These are phyloP conservation scores for Calocybe indica DNA, from an alignment of 768 basidiomycete genomes.

Conservation along the genomic window DNA sequence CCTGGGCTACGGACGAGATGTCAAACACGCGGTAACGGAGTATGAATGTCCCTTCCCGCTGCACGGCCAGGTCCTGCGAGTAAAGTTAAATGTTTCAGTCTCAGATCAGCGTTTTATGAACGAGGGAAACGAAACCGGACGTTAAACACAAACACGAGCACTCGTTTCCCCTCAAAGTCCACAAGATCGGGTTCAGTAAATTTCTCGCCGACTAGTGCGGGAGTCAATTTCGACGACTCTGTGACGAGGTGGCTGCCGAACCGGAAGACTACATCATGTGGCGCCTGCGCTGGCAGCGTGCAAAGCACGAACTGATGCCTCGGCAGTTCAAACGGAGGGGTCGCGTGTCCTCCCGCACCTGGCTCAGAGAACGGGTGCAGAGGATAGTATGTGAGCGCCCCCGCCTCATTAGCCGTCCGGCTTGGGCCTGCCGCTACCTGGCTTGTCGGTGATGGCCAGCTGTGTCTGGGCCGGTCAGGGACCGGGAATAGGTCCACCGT, in stretches of 20 bases:
- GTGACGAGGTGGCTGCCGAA: slow-evolving; percentile 29
- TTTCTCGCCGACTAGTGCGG: slow-evolving; percentile 56
- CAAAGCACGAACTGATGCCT: slow-evolving; percentile 29
- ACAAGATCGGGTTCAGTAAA: slow-evolving; percentile 50
- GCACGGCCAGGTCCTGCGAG: slow-evolving; percentile 61
- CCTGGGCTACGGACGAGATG: slow-evolving; percentile 34
- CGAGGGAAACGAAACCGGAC: slow-evolving; percentile 26
- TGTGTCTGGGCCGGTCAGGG: slow-evolving; percentile 23
- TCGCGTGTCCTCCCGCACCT: slow-evolving; percentile 13
- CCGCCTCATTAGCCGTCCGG: neutral
- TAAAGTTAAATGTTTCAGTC: slow-evolving; percentile 2
- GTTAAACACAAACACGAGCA: slow-evolving; percentile 58
- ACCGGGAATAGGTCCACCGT: slow-evolving; percentile 68
- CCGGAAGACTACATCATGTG: slow-evolving; percentile 23
- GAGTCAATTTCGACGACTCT: slow-evolving; percentile 39
- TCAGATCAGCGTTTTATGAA: neutral
- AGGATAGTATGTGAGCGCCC: slow-evolving; percentile 29
- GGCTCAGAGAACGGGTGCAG: slow-evolving; percentile 28
- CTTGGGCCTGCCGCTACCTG: neutral
- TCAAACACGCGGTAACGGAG: slow-evolving; percentile 71
- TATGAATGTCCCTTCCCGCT: slow-evolving; percentile 59
- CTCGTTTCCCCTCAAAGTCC: slow-evolving; percentile 46
- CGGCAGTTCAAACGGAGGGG: slow-evolving; percentile 30
- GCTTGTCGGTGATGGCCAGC: slow-evolving; percentile 4
- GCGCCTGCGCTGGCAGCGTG: slow-evolving; percentile 17